These are phyloP conservation scores for Pleurotus eryngii DNA, from an alignment of 768 basidiomycete genomes.

Conservation along the genomic window DNA sequence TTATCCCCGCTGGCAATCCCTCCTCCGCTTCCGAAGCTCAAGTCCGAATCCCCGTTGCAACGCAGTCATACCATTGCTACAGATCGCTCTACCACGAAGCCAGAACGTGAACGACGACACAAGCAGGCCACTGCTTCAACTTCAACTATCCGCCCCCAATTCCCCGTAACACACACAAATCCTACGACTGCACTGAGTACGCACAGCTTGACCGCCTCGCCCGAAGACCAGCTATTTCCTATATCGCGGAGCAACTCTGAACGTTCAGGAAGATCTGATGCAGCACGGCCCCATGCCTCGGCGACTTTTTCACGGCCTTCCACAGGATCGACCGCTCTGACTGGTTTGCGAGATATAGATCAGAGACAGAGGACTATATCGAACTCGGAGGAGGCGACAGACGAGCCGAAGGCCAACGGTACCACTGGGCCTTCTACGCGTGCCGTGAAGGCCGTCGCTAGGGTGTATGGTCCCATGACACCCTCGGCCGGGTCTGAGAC, in stretches of 20 bases:
- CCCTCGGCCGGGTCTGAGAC: conserved; percentile 36
- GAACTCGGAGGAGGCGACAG: conserved; percentile 4
- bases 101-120: conserved; percentile 9
- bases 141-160: conserved; percentile 43
- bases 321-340: conserved; percentile 44
- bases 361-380: conserved; percentile 15
- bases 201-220: conserved; percentile 56
- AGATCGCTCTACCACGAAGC: conserved; percentile 8
- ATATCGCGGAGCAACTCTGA: conserved; percentile 47
- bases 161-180: conserved; percentile 50
- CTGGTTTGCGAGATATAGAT: conserved; percentile 46
- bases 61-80: conserved; percentile 15
- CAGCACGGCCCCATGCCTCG: conserved; percentile 24
- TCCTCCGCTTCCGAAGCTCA: conserved; percentile 54
- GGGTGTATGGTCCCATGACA: conserved; percentile 14
- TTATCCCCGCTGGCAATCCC: conserved; percentile 53
- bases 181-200: conserved; percentile 67
- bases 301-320: conserved; percentile 62
- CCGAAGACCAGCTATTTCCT: conserved; percentile 27
- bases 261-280: conserved; percentile 35
- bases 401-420: conserved; percentile 19
- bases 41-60: conserved; percentile 47
- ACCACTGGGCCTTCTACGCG: conserved; percentile 15
- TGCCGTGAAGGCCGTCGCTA: conserved; percentile 14
- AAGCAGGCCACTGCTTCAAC: conserved; percentile 1